These are phyloP conservation scores for Eimeria sp. DNA, from an alignment of 169 alveolate species.

Conservation along the genomic window DNA sequence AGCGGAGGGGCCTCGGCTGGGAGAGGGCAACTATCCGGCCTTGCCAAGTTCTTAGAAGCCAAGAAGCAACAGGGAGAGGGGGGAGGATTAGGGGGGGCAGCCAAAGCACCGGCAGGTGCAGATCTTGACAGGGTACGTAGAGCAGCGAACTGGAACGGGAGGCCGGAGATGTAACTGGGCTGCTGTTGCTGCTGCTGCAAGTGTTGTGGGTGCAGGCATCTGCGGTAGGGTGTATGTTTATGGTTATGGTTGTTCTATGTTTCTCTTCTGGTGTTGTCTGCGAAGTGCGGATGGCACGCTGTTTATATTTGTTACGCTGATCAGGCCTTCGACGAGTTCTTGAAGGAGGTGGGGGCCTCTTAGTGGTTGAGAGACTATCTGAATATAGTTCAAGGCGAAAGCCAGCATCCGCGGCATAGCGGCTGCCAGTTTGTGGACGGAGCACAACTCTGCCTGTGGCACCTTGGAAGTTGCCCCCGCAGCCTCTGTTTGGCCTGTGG, in stretches of 20 bases:
- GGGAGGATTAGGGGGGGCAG: neutral
- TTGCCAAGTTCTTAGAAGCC: constrained; percentile 29
- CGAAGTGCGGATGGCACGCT: neutral
- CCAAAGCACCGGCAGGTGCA: constrained; percentile 24
- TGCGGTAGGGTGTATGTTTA: neutral
- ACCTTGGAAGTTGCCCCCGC: neutral
- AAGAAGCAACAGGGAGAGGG: constrained; percentile 32
- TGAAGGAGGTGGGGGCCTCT: constrained; percentile 69
- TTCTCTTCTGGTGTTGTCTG: neutral
- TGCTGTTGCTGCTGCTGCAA: neutral
- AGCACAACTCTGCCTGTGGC: neutral
- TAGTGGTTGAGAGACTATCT: neutral
- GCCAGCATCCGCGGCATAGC: neutral
- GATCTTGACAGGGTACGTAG: constrained; percentile 33
- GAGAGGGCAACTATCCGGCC: neutral
- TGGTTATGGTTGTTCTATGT: neutral
- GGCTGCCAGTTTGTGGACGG: neutral
- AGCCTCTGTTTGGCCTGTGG: neutral
- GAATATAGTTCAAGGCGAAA: neutral
- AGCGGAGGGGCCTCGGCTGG: constrained; percentile 2
- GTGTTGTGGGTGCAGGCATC: neutral
- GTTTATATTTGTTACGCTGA: neutral
- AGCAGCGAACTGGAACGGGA: neutral
- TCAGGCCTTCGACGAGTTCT: constrained; percentile 66
- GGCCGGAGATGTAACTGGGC: neutral